These are phyloP conservation scores for Myrica gale DNA, from an alignment of 306 rosid species.

Conservation along the genomic window DNA sequence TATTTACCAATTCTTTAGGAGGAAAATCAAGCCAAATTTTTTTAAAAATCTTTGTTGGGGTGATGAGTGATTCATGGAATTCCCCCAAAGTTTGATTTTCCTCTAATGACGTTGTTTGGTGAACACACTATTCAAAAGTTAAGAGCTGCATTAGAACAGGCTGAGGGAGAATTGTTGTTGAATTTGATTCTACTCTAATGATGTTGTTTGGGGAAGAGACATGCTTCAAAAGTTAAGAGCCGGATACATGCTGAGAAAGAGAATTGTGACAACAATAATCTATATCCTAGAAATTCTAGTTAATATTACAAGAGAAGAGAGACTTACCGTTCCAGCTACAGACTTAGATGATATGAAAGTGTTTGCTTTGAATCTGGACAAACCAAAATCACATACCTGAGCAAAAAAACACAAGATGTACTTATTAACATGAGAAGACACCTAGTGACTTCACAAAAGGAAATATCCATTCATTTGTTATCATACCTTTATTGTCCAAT, in stretches of 20 bases:
- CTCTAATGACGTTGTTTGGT: too few species aligned
- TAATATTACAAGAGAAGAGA: slow-evolving; percentile 9
- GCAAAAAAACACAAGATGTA: slow-evolving; percentile 22
- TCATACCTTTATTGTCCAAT: slow-evolving; percentile 91
- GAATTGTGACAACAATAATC: background rate
- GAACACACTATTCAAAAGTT: too few species aligned
- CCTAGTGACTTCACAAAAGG: background rate
- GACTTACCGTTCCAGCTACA: slow-evolving; percentile 93
- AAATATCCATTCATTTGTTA: slow-evolving; percentile 19
- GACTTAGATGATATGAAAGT: slow-evolving; percentile 90
- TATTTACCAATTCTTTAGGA: background rate
- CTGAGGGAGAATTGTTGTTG: background rate
- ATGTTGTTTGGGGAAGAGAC: background rate
- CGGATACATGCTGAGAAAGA: background rate
- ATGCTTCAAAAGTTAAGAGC: background rate
- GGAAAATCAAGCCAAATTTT: slow-evolving; percentile 6
- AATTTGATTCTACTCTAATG: background rate
- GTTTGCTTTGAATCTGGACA: slow-evolving; percentile 94
- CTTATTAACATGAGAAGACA: slow-evolving; percentile 16
- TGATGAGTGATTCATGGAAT: too few species aligned
- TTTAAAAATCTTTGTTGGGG: background rate
- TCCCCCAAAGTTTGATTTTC: too few species aligned
- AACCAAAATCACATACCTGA: slow-evolving; percentile 92
- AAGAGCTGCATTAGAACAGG: too few species aligned
- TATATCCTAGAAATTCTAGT: background rate